phyloP scores from a whole-genome alignment of 2,329 filamentous ascomycete species.

The Hypomyces rosellus region DNA sequence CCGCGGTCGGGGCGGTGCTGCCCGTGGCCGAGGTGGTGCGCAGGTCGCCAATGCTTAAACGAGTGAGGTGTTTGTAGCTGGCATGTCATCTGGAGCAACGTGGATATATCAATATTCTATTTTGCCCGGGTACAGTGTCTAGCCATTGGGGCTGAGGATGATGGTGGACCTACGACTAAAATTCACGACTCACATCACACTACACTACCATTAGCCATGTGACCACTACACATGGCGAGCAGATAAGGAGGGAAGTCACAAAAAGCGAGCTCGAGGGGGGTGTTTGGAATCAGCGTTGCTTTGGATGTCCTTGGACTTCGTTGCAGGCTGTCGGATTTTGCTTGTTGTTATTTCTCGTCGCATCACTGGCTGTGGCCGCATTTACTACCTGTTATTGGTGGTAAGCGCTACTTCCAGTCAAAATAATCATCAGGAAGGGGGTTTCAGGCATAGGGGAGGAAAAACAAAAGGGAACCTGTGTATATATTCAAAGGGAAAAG shows the following conservation, averaged over 20 bases:
- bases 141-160: too few relatives aligned
- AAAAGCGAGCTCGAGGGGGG: not conserved
- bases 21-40: conserved; percentile 57
- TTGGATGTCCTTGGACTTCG: conserved; percentile 2
- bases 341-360: conserved; percentile 14
- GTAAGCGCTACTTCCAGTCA: conserved; percentile 2
- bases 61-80: too few relatives aligned
- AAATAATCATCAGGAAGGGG: conserved; percentile 1
- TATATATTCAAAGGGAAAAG: conserved; percentile 9
- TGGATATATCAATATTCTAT: too few relatives aligned
- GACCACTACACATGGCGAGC: too few relatives aligned
- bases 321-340: conserved; percentile 12
- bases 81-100: too few relatives aligned
- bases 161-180: too few relatives aligned
- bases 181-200: too few relatives aligned
- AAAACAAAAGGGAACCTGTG: conserved; percentile 6
- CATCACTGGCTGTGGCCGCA: conserved; percentile 15
- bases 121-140: too few relatives aligned
- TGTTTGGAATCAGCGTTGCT: not conserved
- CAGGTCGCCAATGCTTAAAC: conserved; percentile 43
- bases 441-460: not conserved
- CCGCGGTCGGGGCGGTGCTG: conserved; percentile 60
- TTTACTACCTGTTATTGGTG: conserved; percentile 10
- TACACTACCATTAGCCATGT: too few relatives aligned
- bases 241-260: too few relatives aligned